Evolutionary conservation across 1,284 basidiomycete genomes (phyloP), one percentile per base, ranked within the genome.

Genomic region (Cutaneotrichosporon cavernicola): DNA sequence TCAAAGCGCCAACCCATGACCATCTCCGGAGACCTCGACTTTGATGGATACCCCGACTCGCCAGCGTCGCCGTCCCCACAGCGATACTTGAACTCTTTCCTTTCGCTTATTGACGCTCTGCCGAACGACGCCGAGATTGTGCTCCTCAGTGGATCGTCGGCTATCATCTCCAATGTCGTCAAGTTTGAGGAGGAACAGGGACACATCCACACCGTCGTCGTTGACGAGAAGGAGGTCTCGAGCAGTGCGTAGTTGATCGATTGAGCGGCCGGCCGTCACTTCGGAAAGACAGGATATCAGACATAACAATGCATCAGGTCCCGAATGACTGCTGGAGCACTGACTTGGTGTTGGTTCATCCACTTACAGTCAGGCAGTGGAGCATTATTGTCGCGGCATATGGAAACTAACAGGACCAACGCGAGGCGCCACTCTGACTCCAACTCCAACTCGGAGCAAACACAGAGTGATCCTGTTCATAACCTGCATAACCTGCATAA

Each of bases 1-100:
- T 32, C 46, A 30, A 64, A 64, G 59, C 50, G 56, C 38, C 63
- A 64, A 59, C 63, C 60, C 5, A 52, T 64, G 38, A 26, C 16
- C 21, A 58, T 58, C 50, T 22, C 22, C 18, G 63, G 58, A 31
- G 56, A 61, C 38, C 59, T 64, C 50, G 63, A 64, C 59, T 64
- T 64, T 49, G 63, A 64, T 56, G 63, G 63, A 1, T 64, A 64
- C 43, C 63, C 63, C 49, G 63, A 64, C 59, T 58, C 55, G 40
- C 59, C 63, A 22, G 63, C 63, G 5, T 36, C 30, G 13, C 63
- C 63, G 6, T 61, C 59, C 18, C 63, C 63, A 13, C 34, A 64
- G 59, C 59, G 63, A 14, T 64, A 64, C 59, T 59, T 64, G 49
- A 64, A 64, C 63, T 52, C 47, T 38, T 64, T 64, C 63, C 26